Base-by-base conservation (phyloP, 768 basidiomycete species). In the Hysterangium stoloniferum region DNA sequence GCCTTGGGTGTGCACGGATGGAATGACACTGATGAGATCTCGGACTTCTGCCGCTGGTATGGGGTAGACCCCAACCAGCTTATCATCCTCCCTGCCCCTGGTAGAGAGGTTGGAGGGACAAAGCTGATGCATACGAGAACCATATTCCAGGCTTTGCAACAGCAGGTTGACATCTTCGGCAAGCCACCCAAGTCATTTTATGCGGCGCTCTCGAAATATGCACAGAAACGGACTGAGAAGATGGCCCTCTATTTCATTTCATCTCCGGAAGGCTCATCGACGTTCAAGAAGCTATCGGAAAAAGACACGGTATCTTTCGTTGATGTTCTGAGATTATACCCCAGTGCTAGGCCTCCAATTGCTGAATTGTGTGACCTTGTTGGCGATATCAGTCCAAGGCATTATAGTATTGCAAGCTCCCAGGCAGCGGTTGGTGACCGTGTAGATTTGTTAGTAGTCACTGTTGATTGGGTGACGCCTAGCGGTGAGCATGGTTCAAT, bases 1-100 rank as follows among this genome's bases (percentile, higher is more conserved):
- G 96, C 96, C 11, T 81, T 99, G 34, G 96, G 94, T 37, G 75
- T 98, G 36, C 93, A 99, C 63, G 96, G 96, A 6, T 97, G 94
- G 93, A 98, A 99, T 65, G 93, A 98, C 62, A 78, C 78, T 35
- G 67, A 76, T 46, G 95, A 99, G 55, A 91, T 96, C 2, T 65
- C 78, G 17, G 83, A 91, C 49, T 98, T 99, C 68, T 93, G 93
- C 63, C 57, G 66, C 12, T 95, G 90, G 91, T 98, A 95, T 66
- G 91, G 89, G 38, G 79, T 90, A 38, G 81, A 93, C 58, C 84
- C 86, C 0, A 69, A 80, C 52, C 78, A 77, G 25, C 72, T 98
- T 50, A 71, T 98, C 60, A 89, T 85, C 24, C 82, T 97, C 54
- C 86, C 92, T 19, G 72, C 87, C 22, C 74, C 79, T 13, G 40